Percentiles rank a stretch among this genome's conserved stretches.
Evolutionary conservation across 2,329 filamentous ascomycete genomes (phyloP).

Genomic region (Ophiosphaerella narmari): DNA sequence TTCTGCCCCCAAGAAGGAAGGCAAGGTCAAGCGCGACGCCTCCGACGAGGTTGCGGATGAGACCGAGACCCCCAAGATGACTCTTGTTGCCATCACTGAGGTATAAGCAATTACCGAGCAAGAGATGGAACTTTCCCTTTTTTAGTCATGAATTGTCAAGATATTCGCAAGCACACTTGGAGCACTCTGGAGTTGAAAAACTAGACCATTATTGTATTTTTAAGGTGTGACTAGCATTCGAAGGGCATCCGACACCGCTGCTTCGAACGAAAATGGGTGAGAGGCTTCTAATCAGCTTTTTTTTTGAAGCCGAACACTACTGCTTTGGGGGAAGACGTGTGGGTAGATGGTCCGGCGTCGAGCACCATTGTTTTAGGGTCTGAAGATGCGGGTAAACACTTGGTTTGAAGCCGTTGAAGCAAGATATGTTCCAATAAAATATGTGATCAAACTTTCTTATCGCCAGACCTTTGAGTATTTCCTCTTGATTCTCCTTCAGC

Average conservation of each 20-base stretch:
- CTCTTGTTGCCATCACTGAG: conserved; percentile 46
- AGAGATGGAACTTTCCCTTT: conserved; percentile 2
- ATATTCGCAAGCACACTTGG: conserved; percentile 1
- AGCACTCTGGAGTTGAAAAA: conserved; percentile 3
- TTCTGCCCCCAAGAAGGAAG: conserved; percentile 6
- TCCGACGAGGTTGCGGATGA: conserved; percentile 34
- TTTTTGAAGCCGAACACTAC: background rate
- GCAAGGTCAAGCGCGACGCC: conserved; percentile 27
- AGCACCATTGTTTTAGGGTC: background rate
- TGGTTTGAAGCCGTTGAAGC: background rate
- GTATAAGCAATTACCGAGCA: conserved; percentile 27
- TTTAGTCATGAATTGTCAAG: conserved; percentile 3
- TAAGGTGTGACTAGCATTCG: background rate
- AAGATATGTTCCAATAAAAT: conserved; percentile 5
- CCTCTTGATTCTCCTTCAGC: background rate
- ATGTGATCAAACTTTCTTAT: background rate
- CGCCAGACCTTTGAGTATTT: background rate
- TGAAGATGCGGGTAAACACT: background rate
- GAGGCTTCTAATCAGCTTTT: background rate
- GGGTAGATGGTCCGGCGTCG: background rate
- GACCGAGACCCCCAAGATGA: conserved; percentile 43
- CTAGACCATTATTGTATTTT: conserved; percentile 2
- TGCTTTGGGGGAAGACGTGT: conserved; percentile 3
- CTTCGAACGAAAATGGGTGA: conserved; percentile 1
- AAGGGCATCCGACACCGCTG: conserved; percentile 7